These are phyloP conservation scores for Alternaria triticimaculans DNA, from an alignment of 2,329 filamentous ascomycete genomes.

Conservation along the genomic window DNA sequence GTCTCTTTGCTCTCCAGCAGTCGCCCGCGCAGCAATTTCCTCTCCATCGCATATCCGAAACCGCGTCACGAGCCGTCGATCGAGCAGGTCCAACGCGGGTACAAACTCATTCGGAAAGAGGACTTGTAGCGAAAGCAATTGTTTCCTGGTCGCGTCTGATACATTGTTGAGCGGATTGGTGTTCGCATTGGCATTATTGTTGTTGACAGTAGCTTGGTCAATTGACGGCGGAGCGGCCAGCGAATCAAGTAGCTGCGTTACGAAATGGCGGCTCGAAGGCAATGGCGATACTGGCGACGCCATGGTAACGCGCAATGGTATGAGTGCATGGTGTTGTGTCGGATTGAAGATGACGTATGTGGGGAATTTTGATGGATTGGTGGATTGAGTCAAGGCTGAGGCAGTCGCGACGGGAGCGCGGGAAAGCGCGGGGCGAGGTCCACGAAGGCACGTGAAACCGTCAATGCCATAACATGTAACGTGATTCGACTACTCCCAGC, in stretches of 20 bases:
- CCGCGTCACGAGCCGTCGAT: conserved; percentile 73
- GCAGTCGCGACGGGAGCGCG: conserved; percentile 16
- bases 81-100: conserved; percentile 85
- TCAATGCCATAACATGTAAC: background rate
- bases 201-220: conserved; percentile 20
- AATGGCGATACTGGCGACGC: conserved; percentile 24
- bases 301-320: conserved; percentile 13
- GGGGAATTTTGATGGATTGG: conserved; percentile 16
- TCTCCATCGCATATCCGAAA: conserved; percentile 32
- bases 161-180: conserved; percentile 52
- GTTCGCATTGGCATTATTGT: conserved; percentile 2
- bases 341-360: conserved; percentile 18
- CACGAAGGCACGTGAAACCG: conserved; percentile 26
- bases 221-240: conserved; percentile 17
- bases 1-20: background rate
- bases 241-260: conserved; percentile 43
- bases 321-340: conserved; percentile 6
- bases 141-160: conserved; percentile 41
- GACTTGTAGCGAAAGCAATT: conserved; percentile 82
- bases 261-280: conserved; percentile 37
- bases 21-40: background rate
- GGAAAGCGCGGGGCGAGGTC: conserved; percentile 23
- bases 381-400: conserved; percentile 26
- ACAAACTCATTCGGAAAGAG: conserved; percentile 82
- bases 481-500: background rate